Evolutionary conservation across 2,329 filamentous ascomycete genomes (phyloP), one percentile per base, ranked within the genome.

Genomic region (Penicillium sp.): DNA sequence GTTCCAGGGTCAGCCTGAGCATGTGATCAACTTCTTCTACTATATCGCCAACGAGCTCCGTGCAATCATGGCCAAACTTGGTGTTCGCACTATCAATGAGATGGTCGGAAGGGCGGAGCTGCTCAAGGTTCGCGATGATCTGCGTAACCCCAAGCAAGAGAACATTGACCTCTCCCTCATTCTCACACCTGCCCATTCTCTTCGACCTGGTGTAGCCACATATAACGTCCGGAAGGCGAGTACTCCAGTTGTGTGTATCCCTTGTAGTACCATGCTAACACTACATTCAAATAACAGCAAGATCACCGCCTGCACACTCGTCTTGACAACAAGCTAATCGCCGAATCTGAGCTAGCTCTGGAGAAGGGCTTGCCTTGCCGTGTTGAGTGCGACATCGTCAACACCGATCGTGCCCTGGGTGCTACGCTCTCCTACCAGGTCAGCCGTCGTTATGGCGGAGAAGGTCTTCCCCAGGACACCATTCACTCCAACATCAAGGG

Each of bases 1-100:
- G 81, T 97, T 98, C 79, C 84, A 89, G 69, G 94, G 94, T 65
- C 93, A 92, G 1, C 93, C 94, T 11, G 94, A 98, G 81, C 92
- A 97, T 71, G 93, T 97, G 61, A 97, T 98, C 79, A 98, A 97
- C 85, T 97, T 97, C 84, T 97, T 97, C 82, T 98, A 97, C 83
- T 98, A 97, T 73, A 86, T 98, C 56, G 91, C 94, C 69, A 98
- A 98, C 74, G 94, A 98, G 82, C 87, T 98, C 62, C 90, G 94
- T 75, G 92, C 93, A 41, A 96, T 98, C 79, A 97, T 98, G 94
- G 93, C 94, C 55, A 92, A 91, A 80, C 88, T 97, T 71, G 94
- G 94, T 69, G 92, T 96, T 87, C 90, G 94, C 67, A 96, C 91
- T 64, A 90, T 98, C 76, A 98, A 97, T 75, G 94, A 98, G 78